A percentile compares a stretch with the other conserved stretches of the same genome.
Conservation (phyloP, 2,329 filamentous ascomycete species). For the Clarireedia paspali region DNA sequence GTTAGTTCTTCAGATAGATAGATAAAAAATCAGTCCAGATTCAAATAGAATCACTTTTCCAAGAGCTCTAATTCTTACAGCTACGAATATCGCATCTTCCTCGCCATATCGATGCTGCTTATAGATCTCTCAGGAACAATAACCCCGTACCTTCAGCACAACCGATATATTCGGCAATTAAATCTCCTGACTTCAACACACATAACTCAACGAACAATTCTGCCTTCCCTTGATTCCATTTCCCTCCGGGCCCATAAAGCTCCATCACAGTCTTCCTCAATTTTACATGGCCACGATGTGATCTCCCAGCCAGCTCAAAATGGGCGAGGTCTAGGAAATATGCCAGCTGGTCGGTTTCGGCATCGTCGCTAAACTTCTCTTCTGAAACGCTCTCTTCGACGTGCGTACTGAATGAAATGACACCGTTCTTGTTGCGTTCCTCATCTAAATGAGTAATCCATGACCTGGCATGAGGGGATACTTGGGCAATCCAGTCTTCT, state of each 20-base stretch:
- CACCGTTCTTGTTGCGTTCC: conserved; percentile 12
- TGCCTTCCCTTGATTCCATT: conserved; percentile 9
- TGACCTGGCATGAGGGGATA: conserved; percentile 12
- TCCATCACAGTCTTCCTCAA: conserved; percentile 13
- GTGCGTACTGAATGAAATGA: conserved; percentile 13
- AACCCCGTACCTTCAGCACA: conserved; percentile 27
- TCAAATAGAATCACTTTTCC: too few species aligned
- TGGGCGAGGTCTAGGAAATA: conserved; percentile 19
- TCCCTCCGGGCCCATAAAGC: conserved; percentile 15
- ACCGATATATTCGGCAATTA: conserved; percentile 24
- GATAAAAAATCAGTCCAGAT: too few species aligned
- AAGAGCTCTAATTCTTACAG: too few species aligned
- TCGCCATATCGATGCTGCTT: not conserved
- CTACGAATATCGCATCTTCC: not conserved
- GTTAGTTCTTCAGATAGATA: too few species aligned
- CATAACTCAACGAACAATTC: conserved; percentile 14
- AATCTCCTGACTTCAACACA: conserved; percentile 17
- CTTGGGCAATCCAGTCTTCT: conserved; percentile 11
- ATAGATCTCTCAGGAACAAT: conserved; percentile 27
- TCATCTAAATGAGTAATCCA: conserved; percentile 14
- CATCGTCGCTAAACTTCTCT: conserved; percentile 1
- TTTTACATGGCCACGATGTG: conserved; percentile 11
- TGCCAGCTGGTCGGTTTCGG: conserved; percentile 14
- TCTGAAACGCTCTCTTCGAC: conserved; percentile 3
- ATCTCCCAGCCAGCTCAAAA: conserved; percentile 16